phyloP scores from a whole-genome alignment of 257 asterid species.

The Scutellaria baicalensis region DNA sequence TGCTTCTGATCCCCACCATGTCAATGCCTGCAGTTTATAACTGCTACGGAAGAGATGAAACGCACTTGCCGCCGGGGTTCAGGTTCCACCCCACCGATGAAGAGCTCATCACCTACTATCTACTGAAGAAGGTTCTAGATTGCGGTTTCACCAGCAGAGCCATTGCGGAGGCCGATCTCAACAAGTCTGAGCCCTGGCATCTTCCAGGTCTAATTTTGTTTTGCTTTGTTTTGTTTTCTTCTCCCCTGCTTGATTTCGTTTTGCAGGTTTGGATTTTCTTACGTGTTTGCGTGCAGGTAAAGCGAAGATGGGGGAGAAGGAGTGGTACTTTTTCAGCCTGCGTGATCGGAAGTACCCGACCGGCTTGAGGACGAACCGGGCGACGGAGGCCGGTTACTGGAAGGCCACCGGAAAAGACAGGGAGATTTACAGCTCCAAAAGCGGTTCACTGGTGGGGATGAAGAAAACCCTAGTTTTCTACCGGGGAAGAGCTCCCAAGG shows the following conservation, averaged over 20 bases:
- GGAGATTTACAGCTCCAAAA: conserved; percentile 66
- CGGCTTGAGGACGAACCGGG: conserved; percentile 83
- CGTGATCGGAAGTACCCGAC: conserved; percentile 89
- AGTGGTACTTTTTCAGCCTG: conserved; percentile 85
- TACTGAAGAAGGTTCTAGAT: conserved; percentile 71
- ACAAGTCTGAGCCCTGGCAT: conserved; percentile 93
- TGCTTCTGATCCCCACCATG: neutral
- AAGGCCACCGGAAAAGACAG: conserved; percentile 94
- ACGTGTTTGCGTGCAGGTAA: conserved; percentile 31
- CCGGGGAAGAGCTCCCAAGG: conserved; percentile 83
- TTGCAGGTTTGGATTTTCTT: neutral
- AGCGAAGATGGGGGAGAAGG: conserved; percentile 90
- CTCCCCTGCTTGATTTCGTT: neutral
- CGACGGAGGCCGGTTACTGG: conserved; percentile 94
- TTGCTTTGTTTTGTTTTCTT: too few relatives aligned
- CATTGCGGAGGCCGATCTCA: conserved; percentile 81
- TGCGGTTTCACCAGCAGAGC: conserved; percentile 55
- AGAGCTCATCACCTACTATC: conserved; percentile 77
- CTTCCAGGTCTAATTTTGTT: conserved; percentile 76
- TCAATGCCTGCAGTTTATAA: neutral
- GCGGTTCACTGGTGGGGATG: conserved; percentile 72
- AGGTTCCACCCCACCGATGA: conserved; percentile 92
- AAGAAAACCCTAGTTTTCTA: conserved; percentile 98
- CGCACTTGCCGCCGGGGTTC: conserved; percentile 67
- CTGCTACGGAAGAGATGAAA: conserved; percentile 27